phyloP scores from a whole-genome alignment of 23 red algal species.

The Cyanidiococcus yangmingshanensis region DNA sequence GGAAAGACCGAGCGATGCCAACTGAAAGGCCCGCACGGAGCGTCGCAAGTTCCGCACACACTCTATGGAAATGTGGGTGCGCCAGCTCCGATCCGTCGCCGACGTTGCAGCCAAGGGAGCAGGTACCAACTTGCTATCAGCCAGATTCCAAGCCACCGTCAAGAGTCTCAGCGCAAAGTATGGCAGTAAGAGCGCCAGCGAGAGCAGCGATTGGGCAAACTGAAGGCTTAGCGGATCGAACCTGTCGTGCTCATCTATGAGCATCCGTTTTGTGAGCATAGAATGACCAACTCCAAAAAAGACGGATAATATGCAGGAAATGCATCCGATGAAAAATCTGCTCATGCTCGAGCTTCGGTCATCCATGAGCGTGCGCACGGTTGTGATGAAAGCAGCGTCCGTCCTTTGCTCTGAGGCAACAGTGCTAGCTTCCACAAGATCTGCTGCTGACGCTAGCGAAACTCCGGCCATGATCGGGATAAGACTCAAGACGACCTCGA shows the following conservation, averaged over 20 bases:
- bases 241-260: background rate
- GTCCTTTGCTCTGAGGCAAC: background rate
- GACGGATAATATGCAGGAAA: background rate
- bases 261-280: background rate
- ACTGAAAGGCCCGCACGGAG: background rate
- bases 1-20: background rate
- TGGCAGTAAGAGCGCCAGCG: background rate
- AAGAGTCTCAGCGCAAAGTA: background rate
- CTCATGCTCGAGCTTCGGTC: background rate
- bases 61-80: background rate
- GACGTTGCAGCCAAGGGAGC: background rate
- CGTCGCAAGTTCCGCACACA: background rate
- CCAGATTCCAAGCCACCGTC: background rate
- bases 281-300: slow-evolving; percentile 12
- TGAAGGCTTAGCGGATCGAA: slow-evolving; percentile 6
- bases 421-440: background rate
- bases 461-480: slow-evolving; percentile 3
- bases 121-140: background rate
- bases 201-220: background rate
- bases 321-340: background rate
- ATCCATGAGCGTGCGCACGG: background rate
- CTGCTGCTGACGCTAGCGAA: background rate
- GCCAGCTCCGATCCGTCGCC: background rate
- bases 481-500: background rate
- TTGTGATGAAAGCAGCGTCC: background rate